Evolutionary conservation across 73 alveolate genomes (phyloP).

Genomic region (Tetrahymena elliotti): DNA sequence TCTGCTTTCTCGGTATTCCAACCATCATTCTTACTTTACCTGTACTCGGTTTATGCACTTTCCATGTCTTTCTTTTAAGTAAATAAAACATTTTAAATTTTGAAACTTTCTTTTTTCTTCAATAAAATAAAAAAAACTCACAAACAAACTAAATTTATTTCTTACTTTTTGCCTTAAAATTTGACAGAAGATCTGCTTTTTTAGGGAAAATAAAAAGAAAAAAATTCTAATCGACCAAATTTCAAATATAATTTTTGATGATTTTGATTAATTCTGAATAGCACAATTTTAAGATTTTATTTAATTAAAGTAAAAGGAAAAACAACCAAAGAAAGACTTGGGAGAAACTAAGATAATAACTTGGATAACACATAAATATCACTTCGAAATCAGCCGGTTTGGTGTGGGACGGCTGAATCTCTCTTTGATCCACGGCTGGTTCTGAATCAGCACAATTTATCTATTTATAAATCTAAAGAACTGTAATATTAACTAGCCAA

Average conservation of each 20-base stretch:
- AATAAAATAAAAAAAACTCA: too few relatives aligned
- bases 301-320: slow-evolving; percentile 12
- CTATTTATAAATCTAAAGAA: not conserved
- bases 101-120: not conserved
- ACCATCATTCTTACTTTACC: slow-evolving; percentile 25
- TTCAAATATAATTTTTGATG: not conserved
- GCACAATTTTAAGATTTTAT: not conserved
- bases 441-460: not conserved
- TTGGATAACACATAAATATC: not conserved
- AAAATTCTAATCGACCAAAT: not conserved
- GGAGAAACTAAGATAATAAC: not conserved
- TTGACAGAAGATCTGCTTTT: too few relatives aligned
- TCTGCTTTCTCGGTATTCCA: slow-evolving; percentile 30
- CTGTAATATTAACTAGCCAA: not conserved
- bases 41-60: slow-evolving; percentile 10
- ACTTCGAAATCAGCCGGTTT: not conserved
- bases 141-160: too few relatives aligned
- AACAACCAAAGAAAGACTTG: slow-evolving; percentile 21
- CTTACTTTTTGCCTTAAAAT: too few relatives aligned
- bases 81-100: not conserved
- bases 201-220: too few relatives aligned
- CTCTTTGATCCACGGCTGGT: slow-evolving; percentile 8
- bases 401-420: slow-evolving; percentile 33
- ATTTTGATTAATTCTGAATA: not conserved
- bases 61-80: slow-evolving; percentile 25